Percentiles rank a stretch among this genome's conserved stretches.
Conservation (phyloP, 345 rosid species). For the Boechera divaricarpa region DNA sequence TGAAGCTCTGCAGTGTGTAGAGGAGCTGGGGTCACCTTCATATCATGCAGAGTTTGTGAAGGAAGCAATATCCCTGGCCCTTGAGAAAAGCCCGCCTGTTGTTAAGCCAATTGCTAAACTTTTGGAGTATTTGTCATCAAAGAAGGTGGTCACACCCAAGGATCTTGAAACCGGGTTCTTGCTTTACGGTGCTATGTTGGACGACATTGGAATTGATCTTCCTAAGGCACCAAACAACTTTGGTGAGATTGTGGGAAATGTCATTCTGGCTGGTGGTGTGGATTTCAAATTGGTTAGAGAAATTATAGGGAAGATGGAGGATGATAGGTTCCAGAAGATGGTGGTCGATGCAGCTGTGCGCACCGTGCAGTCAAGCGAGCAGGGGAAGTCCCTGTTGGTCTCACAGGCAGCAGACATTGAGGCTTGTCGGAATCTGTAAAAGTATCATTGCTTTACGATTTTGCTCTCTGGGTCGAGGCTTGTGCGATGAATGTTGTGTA, state of each 20-base stretch:
- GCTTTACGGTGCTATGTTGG: conserved; percentile 62
- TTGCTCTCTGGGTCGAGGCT: conserved; percentile 32
- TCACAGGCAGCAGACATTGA: conserved; percentile 38
- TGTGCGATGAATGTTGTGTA: conserved; percentile 41
- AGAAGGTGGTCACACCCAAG: conserved; percentile 55
- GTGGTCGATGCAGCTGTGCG: conserved; percentile 42
- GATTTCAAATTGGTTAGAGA: conserved; percentile 64
- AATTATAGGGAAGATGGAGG: conserved; percentile 66
- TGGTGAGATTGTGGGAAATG: conserved; percentile 72
- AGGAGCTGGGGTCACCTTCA: conserved; percentile 63
- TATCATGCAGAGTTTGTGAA: conserved; percentile 74
- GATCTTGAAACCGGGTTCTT: conserved; percentile 67
- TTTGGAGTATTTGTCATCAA: conserved; percentile 53
- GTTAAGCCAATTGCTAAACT: conserved; percentile 54
- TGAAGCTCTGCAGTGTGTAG: conserved; percentile 71
- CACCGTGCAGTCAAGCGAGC: conserved; percentile 34
- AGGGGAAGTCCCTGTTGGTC: conserved; percentile 39
- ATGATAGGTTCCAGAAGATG: conserved; percentile 57
- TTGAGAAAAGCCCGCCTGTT: conserved; percentile 69
- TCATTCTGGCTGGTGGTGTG: conserved; percentile 56
- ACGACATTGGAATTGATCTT: conserved; percentile 82
- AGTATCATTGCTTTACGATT: conserved; percentile 27
- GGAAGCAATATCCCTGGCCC: conserved; percentile 65
- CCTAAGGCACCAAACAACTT: conserved; percentile 79
- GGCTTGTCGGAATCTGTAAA: conserved; percentile 49